Evolutionary conservation across 2,329 filamentous ascomycete genomes (phyloP).

Genomic region (Parafenestella ontariensis): DNA sequence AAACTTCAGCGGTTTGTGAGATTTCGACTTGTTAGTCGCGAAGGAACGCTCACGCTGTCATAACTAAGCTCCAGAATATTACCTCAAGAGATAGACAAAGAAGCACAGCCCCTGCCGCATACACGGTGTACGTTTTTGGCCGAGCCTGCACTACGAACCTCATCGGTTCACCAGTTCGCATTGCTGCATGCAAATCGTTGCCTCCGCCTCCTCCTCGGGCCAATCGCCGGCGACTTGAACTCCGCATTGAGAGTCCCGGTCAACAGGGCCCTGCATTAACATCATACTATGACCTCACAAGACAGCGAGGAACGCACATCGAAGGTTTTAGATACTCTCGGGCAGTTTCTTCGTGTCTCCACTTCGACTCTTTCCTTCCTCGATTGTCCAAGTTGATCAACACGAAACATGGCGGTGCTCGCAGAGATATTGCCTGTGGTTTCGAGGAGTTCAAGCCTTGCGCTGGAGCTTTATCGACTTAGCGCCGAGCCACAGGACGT

Average conservation of each 20-base stretch:
- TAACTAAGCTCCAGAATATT: not conserved
- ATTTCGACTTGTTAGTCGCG: not conserved
- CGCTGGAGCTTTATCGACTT: conserved; percentile 43
- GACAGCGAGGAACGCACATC: conserved; percentile 24
- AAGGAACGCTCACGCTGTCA: not conserved
- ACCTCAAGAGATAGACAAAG: not conserved
- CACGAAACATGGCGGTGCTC: conserved; percentile 41
- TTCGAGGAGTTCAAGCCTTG: conserved; percentile 41
- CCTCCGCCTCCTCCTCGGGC: conserved; percentile 15
- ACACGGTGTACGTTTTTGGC: conserved; percentile 15
- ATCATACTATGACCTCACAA: conserved; percentile 35
- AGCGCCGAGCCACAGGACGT: conserved; percentile 31
- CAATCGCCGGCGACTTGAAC: conserved; percentile 27
- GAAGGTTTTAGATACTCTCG: conserved; percentile 23
- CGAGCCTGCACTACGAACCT: conserved; percentile 22
- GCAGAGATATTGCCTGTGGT: conserved; percentile 45
- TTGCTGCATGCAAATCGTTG: conserved; percentile 14
- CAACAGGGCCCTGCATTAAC: conserved; percentile 33
- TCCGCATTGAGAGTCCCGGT: conserved; percentile 32
- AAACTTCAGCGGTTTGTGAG: not conserved
- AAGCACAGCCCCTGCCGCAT: conserved; percentile 17
- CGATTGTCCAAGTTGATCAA: not conserved
- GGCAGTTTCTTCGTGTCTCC: conserved; percentile 11
- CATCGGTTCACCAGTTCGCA: conserved; percentile 19
- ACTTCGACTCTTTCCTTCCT: conserved; percentile 10